Conservation (phyloP, 768 basidiomycete species). For the Amanita fuliginea region DNA sequence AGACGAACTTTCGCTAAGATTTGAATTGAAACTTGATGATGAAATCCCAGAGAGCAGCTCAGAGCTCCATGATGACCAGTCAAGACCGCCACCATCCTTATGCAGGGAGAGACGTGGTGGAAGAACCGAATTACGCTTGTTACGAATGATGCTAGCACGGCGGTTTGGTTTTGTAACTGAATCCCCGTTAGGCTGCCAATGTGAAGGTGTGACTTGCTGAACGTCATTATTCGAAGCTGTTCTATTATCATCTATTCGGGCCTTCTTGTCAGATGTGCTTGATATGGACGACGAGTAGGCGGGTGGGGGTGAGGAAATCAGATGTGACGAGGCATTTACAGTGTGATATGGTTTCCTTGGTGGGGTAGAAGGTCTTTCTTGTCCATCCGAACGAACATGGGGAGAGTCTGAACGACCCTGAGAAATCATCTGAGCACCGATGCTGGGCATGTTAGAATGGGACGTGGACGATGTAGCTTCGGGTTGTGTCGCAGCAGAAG, state of each 20-base stretch:
- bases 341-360: slow-evolving; percentile 31
- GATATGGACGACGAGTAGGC: slow-evolving; percentile 1
- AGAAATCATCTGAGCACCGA: background rate
- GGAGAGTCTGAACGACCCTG: background rate
- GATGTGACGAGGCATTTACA: slow-evolving; percentile 18
- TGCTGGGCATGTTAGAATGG: slow-evolving; percentile 13
- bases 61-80: slow-evolving; percentile 6
- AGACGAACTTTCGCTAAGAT: background rate
- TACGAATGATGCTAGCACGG: slow-evolving; percentile 5
- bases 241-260: background rate
- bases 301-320: slow-evolving; percentile 3
- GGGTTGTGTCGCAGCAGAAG: slow-evolving; percentile 4
- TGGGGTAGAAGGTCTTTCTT: slow-evolving; percentile 15
- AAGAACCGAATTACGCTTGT: slow-evolving; percentile 4
- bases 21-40: background rate
- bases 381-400: background rate
- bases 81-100: slow-evolving; percentile 2
- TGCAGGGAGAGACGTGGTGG: slow-evolving; percentile 5
- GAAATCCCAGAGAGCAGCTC: slow-evolving; percentile 5
- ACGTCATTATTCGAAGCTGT: background rate
- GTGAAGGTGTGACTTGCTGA: background rate
- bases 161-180: background rate
- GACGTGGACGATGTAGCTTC: slow-evolving; percentile 13
- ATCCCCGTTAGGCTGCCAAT: background rate
- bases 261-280: slow-evolving; percentile 2